Evolutionary conservation across 371 early-diverging fungal species (phyloP).

Genomic region (Mucor irregularis): DNA sequence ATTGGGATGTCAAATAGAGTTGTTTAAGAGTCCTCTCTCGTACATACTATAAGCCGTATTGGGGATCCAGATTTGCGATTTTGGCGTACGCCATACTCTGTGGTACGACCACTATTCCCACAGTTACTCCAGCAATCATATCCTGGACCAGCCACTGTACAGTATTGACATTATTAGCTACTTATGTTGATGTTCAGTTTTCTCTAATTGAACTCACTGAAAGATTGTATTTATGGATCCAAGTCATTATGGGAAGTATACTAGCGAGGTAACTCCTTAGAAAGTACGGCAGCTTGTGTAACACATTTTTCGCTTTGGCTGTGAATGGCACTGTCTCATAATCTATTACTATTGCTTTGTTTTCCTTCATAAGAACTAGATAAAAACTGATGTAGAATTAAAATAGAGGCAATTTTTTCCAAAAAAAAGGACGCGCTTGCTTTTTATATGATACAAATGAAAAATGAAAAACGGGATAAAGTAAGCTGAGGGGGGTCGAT

Average conservation of each 20-base stretch:
- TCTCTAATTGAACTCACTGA: too few relatives aligned
- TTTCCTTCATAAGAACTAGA: not conserved
- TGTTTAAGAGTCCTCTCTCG: slow-evolving; percentile 49
- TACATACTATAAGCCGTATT: slow-evolving; percentile 47
- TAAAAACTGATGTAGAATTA: not conserved
- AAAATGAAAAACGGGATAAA: not conserved
- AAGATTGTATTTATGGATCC: slow-evolving; percentile 36
- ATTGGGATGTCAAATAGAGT: too few relatives aligned
- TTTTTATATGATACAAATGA: not conserved
- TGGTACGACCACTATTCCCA: slow-evolving; percentile 83
- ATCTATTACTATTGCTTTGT: slow-evolving; percentile 8
- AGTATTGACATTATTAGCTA: too few relatives aligned
- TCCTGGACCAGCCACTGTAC: slow-evolving; percentile 78
- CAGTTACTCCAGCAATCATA: slow-evolving; percentile 83
- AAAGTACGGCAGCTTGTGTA: not conserved
- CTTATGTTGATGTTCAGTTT: too few relatives aligned
- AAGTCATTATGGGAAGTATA: slow-evolving; percentile 20
- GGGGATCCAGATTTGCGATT: slow-evolving; percentile 71
- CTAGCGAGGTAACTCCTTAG: slow-evolving; percentile 2
- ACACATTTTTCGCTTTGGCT: not conserved
- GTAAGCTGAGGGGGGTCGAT: not conserved
- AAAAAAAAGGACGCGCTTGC: not conserved
- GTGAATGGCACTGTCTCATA: slow-evolving; percentile 2
- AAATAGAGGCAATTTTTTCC: not conserved
- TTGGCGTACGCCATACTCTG: slow-evolving; percentile 87